A percentile compares a stretch with the other conserved stretches of the same genome.
phyloP scores from a whole-genome alignment of 176 grass and related monocot species.

The Alloteropsis semialata region DNA sequence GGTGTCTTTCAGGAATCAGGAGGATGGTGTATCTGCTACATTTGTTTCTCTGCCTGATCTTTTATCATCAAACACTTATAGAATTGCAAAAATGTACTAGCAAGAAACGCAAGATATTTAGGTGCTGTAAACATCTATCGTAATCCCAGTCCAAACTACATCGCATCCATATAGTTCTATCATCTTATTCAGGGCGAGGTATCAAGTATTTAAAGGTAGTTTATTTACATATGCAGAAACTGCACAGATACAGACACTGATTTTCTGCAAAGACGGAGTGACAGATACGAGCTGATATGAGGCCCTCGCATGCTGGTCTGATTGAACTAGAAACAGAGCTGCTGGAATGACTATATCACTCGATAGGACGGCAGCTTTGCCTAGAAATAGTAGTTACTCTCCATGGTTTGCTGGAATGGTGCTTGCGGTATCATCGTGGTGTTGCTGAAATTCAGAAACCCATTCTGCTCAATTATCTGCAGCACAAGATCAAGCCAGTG shows the following conservation, averaged over 20 bases:
- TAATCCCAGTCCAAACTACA: not conserved
- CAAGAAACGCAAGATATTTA: not conserved
- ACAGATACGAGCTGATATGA: not conserved
- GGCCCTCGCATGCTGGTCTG: not conserved
- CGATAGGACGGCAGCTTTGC: not conserved
- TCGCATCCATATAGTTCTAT: not conserved
- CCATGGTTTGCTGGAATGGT: slow-evolving; percentile 34
- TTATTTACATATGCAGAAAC: slow-evolving; percentile 20
- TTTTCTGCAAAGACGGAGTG: not conserved
- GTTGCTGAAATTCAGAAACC: slow-evolving; percentile 22
- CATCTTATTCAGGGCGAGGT: not conserved
- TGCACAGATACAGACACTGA: not conserved
- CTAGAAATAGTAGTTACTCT: slow-evolving; percentile 28
- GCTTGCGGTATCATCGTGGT: slow-evolving; percentile 29
- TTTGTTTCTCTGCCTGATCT: not conserved
- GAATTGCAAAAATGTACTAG: not conserved
- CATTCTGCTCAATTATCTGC: slow-evolving; percentile 50
- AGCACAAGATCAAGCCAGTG: slow-evolving; percentile 14
- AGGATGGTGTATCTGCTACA: not conserved
- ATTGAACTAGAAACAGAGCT: not conserved
- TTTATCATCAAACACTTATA: not conserved
- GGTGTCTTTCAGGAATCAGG: not conserved
- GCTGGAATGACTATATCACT: not conserved
- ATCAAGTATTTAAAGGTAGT: not conserved
- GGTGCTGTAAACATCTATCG: not conserved